Conservation (phyloP, 192 early-diverging fungal species). For the Coemansia aciculifera region DNA sequence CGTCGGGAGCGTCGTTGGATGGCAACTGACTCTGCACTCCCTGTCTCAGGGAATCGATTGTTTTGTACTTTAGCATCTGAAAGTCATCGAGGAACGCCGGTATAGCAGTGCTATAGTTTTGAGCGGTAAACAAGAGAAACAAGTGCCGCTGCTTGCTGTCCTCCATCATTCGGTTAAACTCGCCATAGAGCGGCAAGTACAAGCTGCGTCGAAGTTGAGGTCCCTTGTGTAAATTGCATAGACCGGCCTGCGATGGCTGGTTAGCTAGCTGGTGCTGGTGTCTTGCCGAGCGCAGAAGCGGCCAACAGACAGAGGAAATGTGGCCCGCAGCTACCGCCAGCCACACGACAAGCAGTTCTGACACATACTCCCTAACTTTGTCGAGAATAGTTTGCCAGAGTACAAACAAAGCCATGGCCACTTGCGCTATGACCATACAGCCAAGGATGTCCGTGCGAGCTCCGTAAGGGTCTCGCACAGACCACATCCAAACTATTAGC, state of each 20-base stretch:
- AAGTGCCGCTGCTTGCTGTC: constrained; percentile 14
- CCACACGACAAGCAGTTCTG: constrained; percentile 38
- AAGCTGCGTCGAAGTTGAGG: constrained; percentile 28
- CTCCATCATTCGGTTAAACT: constrained; percentile 29
- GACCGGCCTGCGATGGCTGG: constrained; percentile 11
- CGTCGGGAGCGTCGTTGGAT: neutral
- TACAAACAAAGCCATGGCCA: constrained; percentile 25
- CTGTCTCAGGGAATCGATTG: constrained; percentile 30
- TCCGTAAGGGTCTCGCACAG: constrained; percentile 20
- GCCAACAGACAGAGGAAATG: constrained; percentile 30
- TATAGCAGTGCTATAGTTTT: constrained; percentile 30
- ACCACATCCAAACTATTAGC: constrained; percentile 25
- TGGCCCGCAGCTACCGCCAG: constrained; percentile 20
- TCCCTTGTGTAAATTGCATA: constrained; percentile 25
- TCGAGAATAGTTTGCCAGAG: constrained; percentile 29
- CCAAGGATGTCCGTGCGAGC: constrained; percentile 20
- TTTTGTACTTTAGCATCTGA: constrained; percentile 41
- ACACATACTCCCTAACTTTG: constrained; percentile 16
- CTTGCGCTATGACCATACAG: constrained; percentile 28
- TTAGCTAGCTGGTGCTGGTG: constrained; percentile 6
- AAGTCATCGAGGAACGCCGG: constrained; percentile 37
- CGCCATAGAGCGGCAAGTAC: constrained; percentile 25
- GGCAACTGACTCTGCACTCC: neutral
- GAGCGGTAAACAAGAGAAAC: constrained; percentile 28
- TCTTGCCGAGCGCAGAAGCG: constrained; percentile 16